Evolutionary conservation across 1,284 basidiomycete species (phyloP).

Genomic region (Vanrija sp.): DNA sequence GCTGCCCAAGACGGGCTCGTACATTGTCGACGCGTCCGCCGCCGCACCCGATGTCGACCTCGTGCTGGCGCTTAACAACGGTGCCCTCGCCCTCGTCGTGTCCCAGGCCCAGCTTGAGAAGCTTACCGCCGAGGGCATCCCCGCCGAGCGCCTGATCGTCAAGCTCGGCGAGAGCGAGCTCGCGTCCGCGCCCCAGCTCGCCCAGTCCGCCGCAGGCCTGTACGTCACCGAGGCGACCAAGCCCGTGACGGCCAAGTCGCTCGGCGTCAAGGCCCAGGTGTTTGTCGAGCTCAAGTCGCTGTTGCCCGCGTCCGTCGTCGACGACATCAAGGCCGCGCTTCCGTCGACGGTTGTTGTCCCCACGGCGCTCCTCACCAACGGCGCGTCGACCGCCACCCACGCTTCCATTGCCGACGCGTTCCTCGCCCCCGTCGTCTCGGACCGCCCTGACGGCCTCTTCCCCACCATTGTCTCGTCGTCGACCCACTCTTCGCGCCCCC

Average conservation of each 20-base stretch:
- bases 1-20: constrained; percentile 38
- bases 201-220: constrained; percentile 22
- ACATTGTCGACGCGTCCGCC: constrained; percentile 59
- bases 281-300: constrained; percentile 56
- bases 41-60: constrained; percentile 58
- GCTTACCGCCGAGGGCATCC: constrained; percentile 53
- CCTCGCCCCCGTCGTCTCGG: constrained; percentile 73
- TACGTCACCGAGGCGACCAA: constrained; percentile 25
- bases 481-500: constrained; percentile 66
- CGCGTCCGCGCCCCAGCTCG: constrained; percentile 60
- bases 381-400: constrained; percentile 55
- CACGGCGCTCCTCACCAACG: constrained; percentile 62
- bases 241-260: constrained; percentile 62
- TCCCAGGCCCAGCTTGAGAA: constrained; percentile 63
- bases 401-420: constrained; percentile 81
- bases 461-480: constrained; percentile 79
- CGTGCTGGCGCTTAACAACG: constrained; percentile 65
- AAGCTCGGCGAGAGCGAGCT: constrained; percentile 70
- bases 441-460: constrained; percentile 87
- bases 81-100: constrained; percentile 71
- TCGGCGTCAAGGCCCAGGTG: constrained; percentile 67
- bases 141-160: constrained; percentile 67
- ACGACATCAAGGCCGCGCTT: constrained; percentile 60
- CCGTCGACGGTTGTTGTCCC: constrained; percentile 72
- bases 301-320: constrained; percentile 50